Base-by-base conservation (phyloP, 2,329 filamentous ascomycete genomes). In the Cryphonectria parasitica region DNA sequence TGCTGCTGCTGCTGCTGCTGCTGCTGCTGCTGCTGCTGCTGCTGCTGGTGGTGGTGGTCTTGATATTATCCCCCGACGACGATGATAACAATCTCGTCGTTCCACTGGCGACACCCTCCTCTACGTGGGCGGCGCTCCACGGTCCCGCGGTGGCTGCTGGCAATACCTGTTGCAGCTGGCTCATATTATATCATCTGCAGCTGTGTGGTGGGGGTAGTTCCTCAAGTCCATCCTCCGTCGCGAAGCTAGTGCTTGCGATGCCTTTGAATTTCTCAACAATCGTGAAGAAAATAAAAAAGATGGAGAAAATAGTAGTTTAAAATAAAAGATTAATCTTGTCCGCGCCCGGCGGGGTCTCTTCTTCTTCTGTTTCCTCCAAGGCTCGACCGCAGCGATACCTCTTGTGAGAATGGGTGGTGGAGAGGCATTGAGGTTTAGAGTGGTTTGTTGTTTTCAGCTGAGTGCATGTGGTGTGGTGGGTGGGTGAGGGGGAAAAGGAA, bases 141-240 rank as follows among this genome's bases (percentile, higher is more conserved):
- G 58, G 58, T 22, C 58, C 31, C 31, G 58, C 31, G 34, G 58
- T 61, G 58, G 39, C 61, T 49, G 43, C 63, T 64, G n/a, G 63
- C 63, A 64, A 31, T 25, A 31, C 63, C 63, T 52, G 63, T 52
- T 36, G 63, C 63, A 34, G 63, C 41, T 19, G 19, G 34, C 41
- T 28, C n/a, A 43, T 43, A 28, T 25, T 63, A 41, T 43, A 17
- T 25, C 36, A 15, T 34, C 54, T 58, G 54, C 25, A 31, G 54
- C 25, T 58, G 13, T 45, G 22, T 7, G 19, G 45, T 19, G 45
- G 15, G 52, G 52, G 25, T 5, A 31, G 17, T 1, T 58, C 28
- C 28, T 31, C 13, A 58, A 3, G 13, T 31, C 54, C 54, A 58
- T 58, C 54, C 54, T n/a, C 22, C 45, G 19, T 52, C 45, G 45